phyloP scores from a whole-genome alignment of 495 filamentous ascomycete genomes.

The Penicillium flavigenum region DNA sequence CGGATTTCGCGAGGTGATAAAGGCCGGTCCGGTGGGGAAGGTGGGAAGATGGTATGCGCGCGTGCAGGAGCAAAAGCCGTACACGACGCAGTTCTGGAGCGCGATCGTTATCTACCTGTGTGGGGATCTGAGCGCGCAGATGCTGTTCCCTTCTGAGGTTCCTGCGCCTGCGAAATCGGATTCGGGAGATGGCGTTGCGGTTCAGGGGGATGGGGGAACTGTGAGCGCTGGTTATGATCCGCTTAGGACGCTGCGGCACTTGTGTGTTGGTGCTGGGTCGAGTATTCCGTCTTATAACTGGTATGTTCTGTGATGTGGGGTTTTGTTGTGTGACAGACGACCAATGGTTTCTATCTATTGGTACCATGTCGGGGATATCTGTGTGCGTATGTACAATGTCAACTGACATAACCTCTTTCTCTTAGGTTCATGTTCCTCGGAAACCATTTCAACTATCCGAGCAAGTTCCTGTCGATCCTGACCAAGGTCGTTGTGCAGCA shows the following conservation, averaged over 20 bases:
- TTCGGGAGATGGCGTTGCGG: background rate
- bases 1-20: constrained; percentile 58
- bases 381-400: background rate
- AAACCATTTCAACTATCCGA: constrained; percentile 75
- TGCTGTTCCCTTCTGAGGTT: constrained; percentile 44
- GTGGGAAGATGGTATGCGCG: constrained; percentile 60
- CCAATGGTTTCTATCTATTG: background rate
- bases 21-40: constrained; percentile 47
- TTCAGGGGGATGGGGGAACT: constrained; percentile 11
- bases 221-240: constrained; percentile 65
- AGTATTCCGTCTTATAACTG: constrained; percentile 81
- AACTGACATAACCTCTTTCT: background rate
- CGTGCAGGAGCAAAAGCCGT: constrained; percentile 67
- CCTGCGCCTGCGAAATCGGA: constrained; percentile 14
- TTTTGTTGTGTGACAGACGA: background rate
- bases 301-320: constrained; percentile 36
- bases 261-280: constrained; percentile 68
- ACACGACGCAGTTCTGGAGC: constrained; percentile 72
- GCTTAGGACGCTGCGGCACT: constrained; percentile 63
- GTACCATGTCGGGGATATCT: background rate
- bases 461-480: constrained; percentile 64
- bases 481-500: constrained; percentile 84
- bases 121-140: constrained; percentile 79
- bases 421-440: constrained; percentile 78
- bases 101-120: constrained; percentile 74